Evolutionary conservation across 768 basidiomycete species (phyloP), one percentile per base, ranked within the genome.

Genomic region (Boletus insuetus): DNA sequence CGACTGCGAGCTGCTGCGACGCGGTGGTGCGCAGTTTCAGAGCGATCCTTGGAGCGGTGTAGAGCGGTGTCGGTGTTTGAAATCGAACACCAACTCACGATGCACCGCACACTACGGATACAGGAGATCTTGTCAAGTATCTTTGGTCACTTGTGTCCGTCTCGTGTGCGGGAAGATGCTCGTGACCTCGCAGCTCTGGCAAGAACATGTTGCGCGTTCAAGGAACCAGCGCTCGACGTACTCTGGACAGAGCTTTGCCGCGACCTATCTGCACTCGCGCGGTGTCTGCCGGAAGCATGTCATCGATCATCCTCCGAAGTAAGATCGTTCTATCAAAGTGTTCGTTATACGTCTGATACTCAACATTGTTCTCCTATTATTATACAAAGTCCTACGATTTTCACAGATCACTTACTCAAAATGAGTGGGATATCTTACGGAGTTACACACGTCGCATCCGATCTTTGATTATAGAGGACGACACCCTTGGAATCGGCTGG

Each of bases 151-250:
- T 62, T 39, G 38, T 3, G 54, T 20, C 6, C 44, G 46, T 6
- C 16, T 20, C 4, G 14, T n/a, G 9, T 22, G 31, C 17, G 47
- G 34, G 34, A 14, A 35, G 14, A 44, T 6, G 49, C 50, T 22
- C 35, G 32, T 24, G 61, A 61, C 45, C 59, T 62, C 19, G 52
- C 50, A 1, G 55, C 60, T 13, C 49, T 61, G 6, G 60, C 60
- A 10, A 51, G 51, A 49, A 62, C 61, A 19, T 62, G 61, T 44
- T 53, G 40, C 9, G 43, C 45, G 12, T 62, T 62, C 50, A 62
- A 61, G n/a, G 61, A 61, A n/a, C 59, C 61, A 2, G 61, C 61
- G 3, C 46, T 62, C 40, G 53, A 61, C n/a, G 55, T 52, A 0
- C 19, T 46, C 32, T 46, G 46, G 46, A 13, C 13, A 34, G 19